Evolutionary conservation across 1,139 yeast genomes (phyloP).

Genomic region (Blastobotrys persicus): DNA sequence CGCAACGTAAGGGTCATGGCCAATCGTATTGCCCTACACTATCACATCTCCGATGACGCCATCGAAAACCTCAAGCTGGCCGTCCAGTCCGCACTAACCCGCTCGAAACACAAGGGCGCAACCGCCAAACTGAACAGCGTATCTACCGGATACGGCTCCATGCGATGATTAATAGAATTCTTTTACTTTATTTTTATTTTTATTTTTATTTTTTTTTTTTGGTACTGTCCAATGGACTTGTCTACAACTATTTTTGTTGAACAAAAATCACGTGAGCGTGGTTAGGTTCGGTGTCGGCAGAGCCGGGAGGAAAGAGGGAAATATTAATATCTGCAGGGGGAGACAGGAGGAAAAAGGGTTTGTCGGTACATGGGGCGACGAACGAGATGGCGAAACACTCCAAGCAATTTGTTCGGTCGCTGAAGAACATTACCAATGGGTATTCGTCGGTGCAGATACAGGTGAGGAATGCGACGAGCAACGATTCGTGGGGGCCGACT

Average conservation of each 20-base stretch:
- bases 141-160: constrained; percentile 2
- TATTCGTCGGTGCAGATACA: constrained; percentile 80
- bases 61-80: constrained; percentile 64
- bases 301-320: too few species aligned
- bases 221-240: too few species aligned
- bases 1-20: constrained; percentile 69
- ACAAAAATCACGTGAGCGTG: too few species aligned
- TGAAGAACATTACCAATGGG: constrained; percentile 90
- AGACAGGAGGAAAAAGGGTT: neutral
- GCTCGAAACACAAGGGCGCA: constrained; percentile 13
- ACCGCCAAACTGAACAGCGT: neutral
- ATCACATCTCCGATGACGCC: constrained; percentile 66
- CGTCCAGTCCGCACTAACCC: constrained; percentile 50
- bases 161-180: too few species aligned
- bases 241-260: too few species aligned
- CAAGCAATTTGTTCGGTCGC: constrained; percentile 72
- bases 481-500: constrained; percentile 82
- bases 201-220: too few species aligned
- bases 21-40: constrained; percentile 76
- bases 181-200: too few species aligned
- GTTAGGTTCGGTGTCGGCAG: neutral
- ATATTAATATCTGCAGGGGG: neutral
- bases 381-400: constrained; percentile 11
- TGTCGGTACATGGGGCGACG: neutral
- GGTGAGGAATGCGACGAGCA: constrained; percentile 87